Evolutionary conservation across 495 filamentous ascomycete genomes (phyloP), one percentile per base, ranked within the genome.

Genomic region (Xylaria cubensis): DNA sequence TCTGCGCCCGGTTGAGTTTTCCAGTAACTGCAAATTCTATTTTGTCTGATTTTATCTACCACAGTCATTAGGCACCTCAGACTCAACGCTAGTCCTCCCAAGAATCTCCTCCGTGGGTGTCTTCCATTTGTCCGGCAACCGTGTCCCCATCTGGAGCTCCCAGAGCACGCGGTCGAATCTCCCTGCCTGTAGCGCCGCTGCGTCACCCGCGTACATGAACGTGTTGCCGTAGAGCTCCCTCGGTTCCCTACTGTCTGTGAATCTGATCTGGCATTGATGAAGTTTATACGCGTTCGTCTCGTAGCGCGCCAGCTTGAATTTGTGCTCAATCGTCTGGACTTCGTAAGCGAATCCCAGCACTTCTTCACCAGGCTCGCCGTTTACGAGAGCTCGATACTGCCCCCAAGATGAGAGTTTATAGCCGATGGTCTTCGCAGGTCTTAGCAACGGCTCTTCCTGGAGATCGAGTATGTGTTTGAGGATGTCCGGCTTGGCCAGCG

Each of bases 231-330:
- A 55, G 15, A 56, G 21, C 10, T 68, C 65, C 10, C 3, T 26
- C 34, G 50, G 65, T 10, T 58, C 48, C 32, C n/a, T 58, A 26
- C 10, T 24, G 19, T 68, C 65, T 21, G 65, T 58, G 15, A 78
- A 74, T 6, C 62, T 21, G 51, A 83, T 84, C 2, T 51, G 53
- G 68, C 82, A 85, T 42, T 78, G 61, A 24, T 83, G 80, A 2
- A 84, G 79, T 64, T 84, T 81, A 73, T 86, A 85, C 1, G 68
- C 75, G 10, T 77, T 76, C 24, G 80, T 83, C 71, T 85, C 82
- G 63, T 82, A 83, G 7, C 67, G 53, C 53, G 76, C 62, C 41
- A 84, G 66, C 55, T 65, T 71, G 61, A 82, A 80, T 67, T 84
- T 80, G 39, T 82, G 77, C 50, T 84, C 82, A 48, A 72, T 61